Conservation (phyloP, 306 rosid genomes). For the Echinosophora koreensis region DNA sequence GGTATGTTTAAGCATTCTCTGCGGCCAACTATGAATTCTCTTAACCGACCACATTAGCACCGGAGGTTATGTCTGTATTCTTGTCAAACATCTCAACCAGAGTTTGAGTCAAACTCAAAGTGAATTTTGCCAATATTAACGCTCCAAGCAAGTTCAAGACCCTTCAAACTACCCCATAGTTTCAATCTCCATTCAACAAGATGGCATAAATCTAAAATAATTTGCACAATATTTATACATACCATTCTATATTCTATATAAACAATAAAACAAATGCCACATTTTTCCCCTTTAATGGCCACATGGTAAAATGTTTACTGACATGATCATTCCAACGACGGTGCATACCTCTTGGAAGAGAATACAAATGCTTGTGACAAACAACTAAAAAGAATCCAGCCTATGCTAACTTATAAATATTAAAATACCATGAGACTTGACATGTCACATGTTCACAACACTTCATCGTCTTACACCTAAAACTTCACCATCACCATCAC, state of each 20-base stretch:
- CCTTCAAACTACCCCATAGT: conserved; percentile 9
- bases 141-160: conserved; percentile 15
- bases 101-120: too few species aligned
- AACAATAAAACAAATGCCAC: conserved; percentile 37
- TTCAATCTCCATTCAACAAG: not conserved
- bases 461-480: conserved; percentile 53
- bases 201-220: conserved; percentile 19
- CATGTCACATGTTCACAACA: conserved; percentile 56
- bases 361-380: conserved; percentile 45
- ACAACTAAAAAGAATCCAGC: conserved; percentile 54
- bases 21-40: not conserved
- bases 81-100: conserved; percentile 14
- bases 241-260: conserved; percentile 29
- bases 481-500: conserved; percentile 54
- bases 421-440: conserved; percentile 50
- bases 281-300: conserved; percentile 23
- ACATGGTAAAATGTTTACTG: conserved; percentile 43
- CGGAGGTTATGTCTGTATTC: not conserved
- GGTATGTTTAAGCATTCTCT: not conserved
- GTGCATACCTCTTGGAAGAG: not conserved
- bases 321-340: conserved; percentile 42
- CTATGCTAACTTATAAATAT: conserved; percentile 51
- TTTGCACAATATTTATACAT: conserved; percentile 30
- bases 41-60: not conserved
- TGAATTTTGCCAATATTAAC: not conserved